A percentile compares a stretch with the other conserved stretches of the same genome.
These are phyloP conservation scores for Helenozyma rhizophorensis DNA, from an alignment of 805 yeast genomes.

Conservation along the genomic window DNA sequence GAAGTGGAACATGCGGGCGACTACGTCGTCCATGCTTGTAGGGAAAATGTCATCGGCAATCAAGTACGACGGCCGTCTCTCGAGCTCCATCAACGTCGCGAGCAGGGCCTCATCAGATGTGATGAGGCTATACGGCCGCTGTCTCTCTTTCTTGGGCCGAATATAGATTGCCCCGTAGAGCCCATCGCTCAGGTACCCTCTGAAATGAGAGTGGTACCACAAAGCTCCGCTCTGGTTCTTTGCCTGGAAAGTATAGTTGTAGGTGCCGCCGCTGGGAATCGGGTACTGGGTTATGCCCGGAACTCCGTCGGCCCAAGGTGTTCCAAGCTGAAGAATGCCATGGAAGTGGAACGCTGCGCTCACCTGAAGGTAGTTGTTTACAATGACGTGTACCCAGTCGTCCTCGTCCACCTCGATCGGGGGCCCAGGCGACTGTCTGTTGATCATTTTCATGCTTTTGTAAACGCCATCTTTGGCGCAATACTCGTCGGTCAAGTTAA, in stretches of 20 bases:
- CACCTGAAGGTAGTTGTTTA: slow-evolving; percentile 35
- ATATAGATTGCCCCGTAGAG: slow-evolving; percentile 44
- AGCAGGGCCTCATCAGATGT: slow-evolving; percentile 21
- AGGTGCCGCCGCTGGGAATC: slow-evolving; percentile 39
- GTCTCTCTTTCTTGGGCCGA: slow-evolving; percentile 27
- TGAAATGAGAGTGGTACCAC: slow-evolving; percentile 54
- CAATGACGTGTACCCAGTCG: slow-evolving; percentile 30
- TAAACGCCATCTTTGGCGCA: slow-evolving; percentile 30
- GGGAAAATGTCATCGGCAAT: slow-evolving; percentile 41
- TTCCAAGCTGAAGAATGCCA: slow-evolving; percentile 44
- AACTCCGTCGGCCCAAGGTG: slow-evolving; percentile 50
- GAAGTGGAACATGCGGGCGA: slow-evolving; percentile 27
- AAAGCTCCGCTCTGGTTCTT: slow-evolving; percentile 43
- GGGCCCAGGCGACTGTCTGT: slow-evolving; percentile 51
- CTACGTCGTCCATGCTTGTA: slow-evolving; percentile 27
- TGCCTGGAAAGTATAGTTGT: slow-evolving; percentile 39
- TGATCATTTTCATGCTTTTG: slow-evolving; percentile 32
- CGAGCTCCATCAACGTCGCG: slow-evolving; percentile 22
- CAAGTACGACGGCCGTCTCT: slow-evolving; percentile 20
- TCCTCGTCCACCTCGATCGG: slow-evolving; percentile 31
- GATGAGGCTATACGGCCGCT: slow-evolving; percentile 30
- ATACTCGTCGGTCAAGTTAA: slow-evolving; percentile 8
- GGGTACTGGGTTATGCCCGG: slow-evolving; percentile 49
- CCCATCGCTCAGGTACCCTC: slow-evolving; percentile 47
- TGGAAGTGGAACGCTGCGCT: slow-evolving; percentile 50